Base-by-base conservation (phyloP, 2,329 filamentous ascomycete species). In the Corynespora cassiicola region DNA sequence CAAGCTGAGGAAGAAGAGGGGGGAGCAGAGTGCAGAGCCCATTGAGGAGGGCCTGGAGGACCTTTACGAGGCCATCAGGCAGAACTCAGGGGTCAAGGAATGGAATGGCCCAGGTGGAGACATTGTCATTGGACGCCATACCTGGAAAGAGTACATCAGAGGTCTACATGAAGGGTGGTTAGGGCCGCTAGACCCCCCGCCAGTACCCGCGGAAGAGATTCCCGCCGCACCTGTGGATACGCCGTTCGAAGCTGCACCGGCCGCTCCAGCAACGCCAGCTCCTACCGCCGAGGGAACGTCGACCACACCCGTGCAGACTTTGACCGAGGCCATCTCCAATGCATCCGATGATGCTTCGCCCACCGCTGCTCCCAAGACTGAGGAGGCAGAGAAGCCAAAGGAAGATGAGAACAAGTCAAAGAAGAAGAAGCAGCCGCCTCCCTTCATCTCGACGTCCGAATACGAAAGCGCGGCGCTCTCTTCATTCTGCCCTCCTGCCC, bases 81-180 rank as follows among this genome's bases (percentile, higher is more conserved):
- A 77, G 58, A 80, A 76, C 50, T 82, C 84, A 45, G 85, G 85
- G 6, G 80, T 92, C 7, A 76, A 75, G 17, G 83, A 88, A 21
- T 92, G 86, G 60, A 76, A 85, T 4, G 91, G 88, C 7, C 75
- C 86, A 15, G 80, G 80, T 47, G 94, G 94, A 28, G 92, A 97
- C 63, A 78, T 99, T 34, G 84, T 97, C 12, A 82, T 99, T 56
- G 94, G 94, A 9, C 77, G 92, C 39, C 88, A 96, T 65, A 86
- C 92, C 7, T 99, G 94, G 94, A 99, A 96, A 72, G 94, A 99
- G 71, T 99, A 97, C 66, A 75, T 97, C 16, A 80, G 91, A 42
- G 94, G 94, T 29, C 64, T 97, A 52, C 94, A 99, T 65, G 94
- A 99, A 71, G 94, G 94, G 39, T 99, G 94, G 92, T 74, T 99